Evolutionary conservation across 352 stramenopile genomes (phyloP), one percentile per base, ranked within the genome.

Genomic region (Blastocystis sp.): DNA sequence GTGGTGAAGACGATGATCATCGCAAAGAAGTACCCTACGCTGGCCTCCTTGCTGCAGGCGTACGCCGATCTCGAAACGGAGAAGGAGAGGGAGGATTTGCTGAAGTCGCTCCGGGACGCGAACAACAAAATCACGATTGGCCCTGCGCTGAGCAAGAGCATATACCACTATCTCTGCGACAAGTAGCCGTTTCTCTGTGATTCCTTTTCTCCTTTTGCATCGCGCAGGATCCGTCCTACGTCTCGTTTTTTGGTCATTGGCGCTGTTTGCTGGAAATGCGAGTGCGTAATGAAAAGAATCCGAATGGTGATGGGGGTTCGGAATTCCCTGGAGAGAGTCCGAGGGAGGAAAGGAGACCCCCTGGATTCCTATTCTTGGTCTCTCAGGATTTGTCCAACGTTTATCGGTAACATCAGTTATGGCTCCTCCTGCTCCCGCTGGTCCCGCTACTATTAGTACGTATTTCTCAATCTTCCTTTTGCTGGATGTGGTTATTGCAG

Each of bases 381-480:
- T 45, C 6, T 67, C 66, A 51, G 66, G 74, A 85, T 85, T 85
- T 85, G 74, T 85, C 74, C 74, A 85, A 85, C 41, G 60, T 62
- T 67, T 39, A 35, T 70, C 50, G 45, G 51, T 31, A 89, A 39
- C 50, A 79, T 80, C 41, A n/a, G 62, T 55, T n/a, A 89, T 89
- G 79, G 79, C 79, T 78, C 79, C 79, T 65, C 79, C 79, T 89
- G 63, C 79, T 89, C 35, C 79, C 66, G 67, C 79, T 89, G 79
- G 79, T 60, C 35, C 79, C 66, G 55, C 63, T 59, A 89, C 79
- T 80, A 80, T 89, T 89, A 89, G 79, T 89, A 89, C 21, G 74
- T 85, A n/a, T 70, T 74, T 80, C 66, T 51, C 2, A 29, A 33
- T 78, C 51, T 29, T 82, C 33, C 19, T 31, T 29, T 70, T 21